A percentile compares a stretch with the other conserved stretches of the same genome.
Evolutionary conservation across 441 rosid species (phyloP).

Genomic region (Brassica balearica): DNA sequence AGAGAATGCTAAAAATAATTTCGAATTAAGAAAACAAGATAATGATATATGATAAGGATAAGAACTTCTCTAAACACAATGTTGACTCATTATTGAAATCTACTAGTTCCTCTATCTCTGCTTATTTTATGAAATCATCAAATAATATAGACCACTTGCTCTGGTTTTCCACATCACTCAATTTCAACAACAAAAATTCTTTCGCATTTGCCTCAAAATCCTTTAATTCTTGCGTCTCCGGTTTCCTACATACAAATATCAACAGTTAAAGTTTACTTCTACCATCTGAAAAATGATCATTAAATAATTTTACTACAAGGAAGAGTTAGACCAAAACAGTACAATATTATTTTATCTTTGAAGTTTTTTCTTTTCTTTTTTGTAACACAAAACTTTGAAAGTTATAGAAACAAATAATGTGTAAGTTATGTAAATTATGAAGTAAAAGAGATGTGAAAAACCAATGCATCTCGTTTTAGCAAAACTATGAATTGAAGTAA

Average conservation of each 20-base stretch:
- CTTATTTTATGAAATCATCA: not conserved
- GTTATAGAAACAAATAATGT: conserved; percentile 38
- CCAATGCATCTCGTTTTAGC: not conserved
- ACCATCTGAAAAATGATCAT: not conserved
- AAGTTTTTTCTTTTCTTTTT: too few species aligned
- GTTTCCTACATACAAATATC: conserved; percentile 6
- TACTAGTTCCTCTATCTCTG: not conserved
- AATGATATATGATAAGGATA: not conserved
- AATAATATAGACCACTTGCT: not conserved
- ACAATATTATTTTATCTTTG: conserved; percentile 13
- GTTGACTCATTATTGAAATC: not conserved
- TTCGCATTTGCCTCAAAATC: not conserved
- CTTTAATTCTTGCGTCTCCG: not conserved
- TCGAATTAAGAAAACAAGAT: not conserved
- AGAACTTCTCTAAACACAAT: not conserved
- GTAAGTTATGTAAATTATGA: not conserved
- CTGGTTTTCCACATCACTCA: not conserved
- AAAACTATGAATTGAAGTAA: conserved; percentile 42
- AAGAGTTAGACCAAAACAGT: conserved; percentile 7
- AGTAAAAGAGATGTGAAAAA: not conserved
- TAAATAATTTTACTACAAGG: not conserved
- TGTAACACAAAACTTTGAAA: not conserved
- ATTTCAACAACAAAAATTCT: not conserved
- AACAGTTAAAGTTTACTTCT: not conserved
- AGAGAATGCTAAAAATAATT: too few species aligned